Evolutionary conservation across 495 filamentous ascomycete genomes (phyloP).

Genomic region (Penicillium roqueforti): DNA sequence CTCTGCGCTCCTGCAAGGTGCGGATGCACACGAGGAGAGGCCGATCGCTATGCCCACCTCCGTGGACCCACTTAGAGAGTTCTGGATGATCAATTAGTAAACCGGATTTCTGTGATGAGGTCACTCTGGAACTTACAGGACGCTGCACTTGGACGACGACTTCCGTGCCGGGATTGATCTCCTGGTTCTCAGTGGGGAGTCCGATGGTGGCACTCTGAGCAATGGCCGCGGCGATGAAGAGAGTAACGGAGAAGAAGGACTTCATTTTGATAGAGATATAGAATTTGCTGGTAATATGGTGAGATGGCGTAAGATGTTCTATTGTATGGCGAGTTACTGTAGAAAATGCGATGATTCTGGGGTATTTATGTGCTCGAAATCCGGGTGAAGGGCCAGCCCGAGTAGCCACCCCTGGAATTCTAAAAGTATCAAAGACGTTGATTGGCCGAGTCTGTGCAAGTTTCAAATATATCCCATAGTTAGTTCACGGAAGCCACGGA

Average conservation of each 20-base stretch:
- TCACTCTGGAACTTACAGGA: conserved; percentile 20
- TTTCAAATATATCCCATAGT: conserved; percentile 5
- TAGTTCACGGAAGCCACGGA: neutral
- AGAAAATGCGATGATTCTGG: neutral
- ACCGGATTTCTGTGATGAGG: neutral
- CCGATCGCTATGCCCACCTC: conserved; percentile 37
- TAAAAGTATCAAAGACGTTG: neutral
- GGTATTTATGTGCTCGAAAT: conserved; percentile 1
- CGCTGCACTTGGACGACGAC: conserved; percentile 32
- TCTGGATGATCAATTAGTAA: conserved; percentile 11
- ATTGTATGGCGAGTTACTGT: neutral
- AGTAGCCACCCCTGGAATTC: neutral
- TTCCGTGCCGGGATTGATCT: conserved; percentile 18
- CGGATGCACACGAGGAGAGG: conserved; percentile 22
- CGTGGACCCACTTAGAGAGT: conserved; percentile 26
- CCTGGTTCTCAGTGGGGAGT: conserved; percentile 45
- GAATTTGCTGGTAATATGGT: neutral
- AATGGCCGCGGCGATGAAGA: conserved; percentile 46
- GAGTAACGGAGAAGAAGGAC: conserved; percentile 18
- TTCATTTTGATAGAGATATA: conserved; percentile 23
- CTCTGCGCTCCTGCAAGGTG: conserved; percentile 16
- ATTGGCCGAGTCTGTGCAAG: conserved; percentile 1
- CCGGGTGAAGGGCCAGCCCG: neutral
- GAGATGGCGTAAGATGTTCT: neutral
- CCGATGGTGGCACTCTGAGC: conserved; percentile 63